phyloP scores from a whole-genome alignment of 495 filamentous ascomycete genomes.

The Astrothelium macrocarpum region DNA sequence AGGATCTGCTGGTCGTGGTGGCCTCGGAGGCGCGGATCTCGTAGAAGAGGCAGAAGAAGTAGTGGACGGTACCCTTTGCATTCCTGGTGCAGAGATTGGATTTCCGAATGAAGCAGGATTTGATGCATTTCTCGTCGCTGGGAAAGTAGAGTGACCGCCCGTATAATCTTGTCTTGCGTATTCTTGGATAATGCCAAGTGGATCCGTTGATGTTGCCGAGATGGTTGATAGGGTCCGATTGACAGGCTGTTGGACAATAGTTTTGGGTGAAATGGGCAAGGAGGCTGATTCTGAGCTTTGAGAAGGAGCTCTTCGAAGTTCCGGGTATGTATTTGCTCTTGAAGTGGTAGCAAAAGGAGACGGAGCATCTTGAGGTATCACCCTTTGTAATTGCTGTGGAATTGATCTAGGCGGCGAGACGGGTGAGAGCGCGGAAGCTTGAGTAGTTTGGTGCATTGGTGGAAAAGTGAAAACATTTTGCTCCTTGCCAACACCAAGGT shows the following conservation, averaged over 20 bases:
- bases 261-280: background rate
- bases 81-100: background rate
- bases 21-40: background rate
- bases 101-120: background rate
- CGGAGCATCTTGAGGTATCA: background rate
- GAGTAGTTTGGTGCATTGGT: background rate
- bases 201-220: background rate
- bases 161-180: background rate
- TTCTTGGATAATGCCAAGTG: background rate
- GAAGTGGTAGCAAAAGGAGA: background rate
- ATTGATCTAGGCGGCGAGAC: background rate
- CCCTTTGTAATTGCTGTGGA: background rate
- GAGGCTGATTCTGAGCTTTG: background rate
- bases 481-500: background rate
- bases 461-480: background rate
- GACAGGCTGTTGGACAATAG: background rate
- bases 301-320: background rate
- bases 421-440: background rate
- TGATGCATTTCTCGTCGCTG: background rate
- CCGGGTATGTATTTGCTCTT: background rate
- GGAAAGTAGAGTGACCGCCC: background rate
- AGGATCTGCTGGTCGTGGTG: background rate
- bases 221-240: background rate
- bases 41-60: background rate
- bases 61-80: background rate